phyloP scores from a whole-genome alignment of 1,284 basidiomycete species.

The Cutaneotrichosporon mucoides region DNA sequence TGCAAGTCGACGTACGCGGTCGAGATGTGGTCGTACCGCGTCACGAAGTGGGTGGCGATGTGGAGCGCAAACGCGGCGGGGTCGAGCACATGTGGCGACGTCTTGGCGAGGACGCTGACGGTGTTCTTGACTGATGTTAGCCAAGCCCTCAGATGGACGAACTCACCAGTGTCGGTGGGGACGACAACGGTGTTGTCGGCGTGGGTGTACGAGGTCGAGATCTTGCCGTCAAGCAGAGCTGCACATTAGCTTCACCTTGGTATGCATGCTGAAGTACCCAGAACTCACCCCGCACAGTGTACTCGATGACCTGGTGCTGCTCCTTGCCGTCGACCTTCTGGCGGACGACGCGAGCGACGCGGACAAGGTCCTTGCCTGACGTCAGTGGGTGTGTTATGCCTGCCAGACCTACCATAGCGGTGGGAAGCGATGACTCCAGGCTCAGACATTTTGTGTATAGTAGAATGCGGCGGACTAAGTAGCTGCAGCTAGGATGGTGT shows the following conservation, averaged over 20 bases:
- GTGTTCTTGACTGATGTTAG: conserved; percentile 77
- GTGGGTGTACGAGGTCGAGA: conserved; percentile 70
- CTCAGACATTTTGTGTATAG: conserved; percentile 29
- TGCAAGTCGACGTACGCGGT: conserved; percentile 73
- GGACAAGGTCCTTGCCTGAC: conserved; percentile 74
- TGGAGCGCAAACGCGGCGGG: conserved; percentile 85
- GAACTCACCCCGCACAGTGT: conserved; percentile 56
- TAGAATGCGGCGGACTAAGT: no score
- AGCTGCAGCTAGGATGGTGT: background rate
- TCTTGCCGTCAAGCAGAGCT: conserved; percentile 72
- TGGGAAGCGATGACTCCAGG: conserved; percentile 37
- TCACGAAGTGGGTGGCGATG: conserved; percentile 76
- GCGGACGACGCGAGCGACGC: conserved; percentile 78
- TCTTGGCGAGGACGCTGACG: conserved; percentile 80
- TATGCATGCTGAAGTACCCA: no score
- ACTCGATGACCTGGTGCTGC: conserved; percentile 49
- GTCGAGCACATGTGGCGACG: conserved; percentile 73
- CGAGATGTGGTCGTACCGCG: conserved; percentile 72
- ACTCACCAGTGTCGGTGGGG: conserved; percentile 78
- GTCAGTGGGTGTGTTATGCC: conserved; percentile 5
- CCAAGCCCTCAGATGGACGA: conserved; percentile 20
- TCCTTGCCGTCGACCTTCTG: conserved; percentile 60
- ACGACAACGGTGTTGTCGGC: conserved; percentile 80
- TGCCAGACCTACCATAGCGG: conserved; percentile 31
- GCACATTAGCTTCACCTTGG: background rate